Conservation (phyloP, 2,329 filamentous ascomycete genomes). For the Chaetoscypha palmicola region DNA sequence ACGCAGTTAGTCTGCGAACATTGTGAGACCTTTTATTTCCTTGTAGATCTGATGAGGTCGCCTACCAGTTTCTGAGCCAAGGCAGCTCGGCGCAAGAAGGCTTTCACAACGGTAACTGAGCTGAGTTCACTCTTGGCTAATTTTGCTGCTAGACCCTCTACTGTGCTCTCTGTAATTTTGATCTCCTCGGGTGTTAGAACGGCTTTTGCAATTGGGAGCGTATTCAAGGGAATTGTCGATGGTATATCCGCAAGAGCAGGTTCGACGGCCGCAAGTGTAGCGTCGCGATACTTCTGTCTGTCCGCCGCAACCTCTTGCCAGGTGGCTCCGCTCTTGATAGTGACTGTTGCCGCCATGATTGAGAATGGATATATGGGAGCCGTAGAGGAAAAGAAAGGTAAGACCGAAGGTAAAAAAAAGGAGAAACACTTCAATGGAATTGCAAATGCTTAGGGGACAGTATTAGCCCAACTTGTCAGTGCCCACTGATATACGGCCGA, state of each 20-base stretch:
- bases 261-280: conserved; percentile 36
- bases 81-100: conserved; percentile 47
- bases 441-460: not conserved
- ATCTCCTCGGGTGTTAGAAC: conserved; percentile 41
- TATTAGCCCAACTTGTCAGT: too few relatives aligned
- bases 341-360: conserved; percentile 26
- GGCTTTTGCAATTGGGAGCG: conserved; percentile 38
- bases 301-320: conserved; percentile 43
- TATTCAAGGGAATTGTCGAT: conserved; percentile 36
- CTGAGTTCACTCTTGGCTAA: conserved; percentile 38
- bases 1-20: conserved; percentile 42
- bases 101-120: conserved; percentile 38
- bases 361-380: not conserved
- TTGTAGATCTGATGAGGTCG: not conserved
- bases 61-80: conserved; percentile 42
- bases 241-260: conserved; percentile 35
- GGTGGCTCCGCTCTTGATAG: conserved; percentile 27
- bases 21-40: conserved; percentile 29
- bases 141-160: conserved; percentile 38
- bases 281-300: conserved; percentile 40
- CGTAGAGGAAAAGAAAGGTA: too few relatives aligned
- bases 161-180: conserved; percentile 39
- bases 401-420: too few relatives aligned
- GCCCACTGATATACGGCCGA: too few relatives aligned
- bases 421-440: not conserved